A percentile compares a stretch with the other conserved stretches of the same genome.
phyloP scores from a whole-genome alignment of 805 yeast species.

The Suhomyces sp. region DNA sequence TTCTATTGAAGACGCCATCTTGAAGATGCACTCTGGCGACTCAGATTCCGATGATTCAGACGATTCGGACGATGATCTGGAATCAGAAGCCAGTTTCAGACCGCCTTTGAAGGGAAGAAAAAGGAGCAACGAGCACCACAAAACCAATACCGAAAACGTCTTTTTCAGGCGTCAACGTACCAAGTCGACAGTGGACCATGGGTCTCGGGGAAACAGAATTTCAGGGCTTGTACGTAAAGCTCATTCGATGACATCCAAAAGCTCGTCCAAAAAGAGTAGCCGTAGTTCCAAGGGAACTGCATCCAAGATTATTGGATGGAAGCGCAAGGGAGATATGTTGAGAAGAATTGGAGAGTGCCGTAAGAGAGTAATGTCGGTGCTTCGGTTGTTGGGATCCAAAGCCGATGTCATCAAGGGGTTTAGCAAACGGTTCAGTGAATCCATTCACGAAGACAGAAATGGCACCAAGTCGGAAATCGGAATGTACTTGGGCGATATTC shows the following conservation, averaged over 20 bases:
- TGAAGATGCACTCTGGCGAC: conserved; percentile 77
- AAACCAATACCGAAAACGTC: conserved; percentile 15
- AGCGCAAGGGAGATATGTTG: conserved; percentile 90
- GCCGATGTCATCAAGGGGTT: conserved; percentile 98
- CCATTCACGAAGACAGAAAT: conserved; percentile 7
- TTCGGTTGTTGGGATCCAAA: conserved; percentile 81
- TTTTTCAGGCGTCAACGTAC: conserved; percentile 35
- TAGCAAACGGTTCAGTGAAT: conserved; percentile 85
- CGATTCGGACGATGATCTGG: conserved; percentile 29
- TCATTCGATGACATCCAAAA: conserved; percentile 2
- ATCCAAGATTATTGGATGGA: conserved; percentile 63
- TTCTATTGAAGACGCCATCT: conserved; percentile 87
- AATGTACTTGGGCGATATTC: conserved; percentile 94
- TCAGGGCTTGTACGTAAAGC: not conserved
- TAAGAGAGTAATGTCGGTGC: conserved; percentile 86
- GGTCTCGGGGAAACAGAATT: conserved; percentile 1
- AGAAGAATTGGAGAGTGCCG: conserved; percentile 94
- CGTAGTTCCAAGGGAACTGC: conserved; percentile 30
- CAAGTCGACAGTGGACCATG: conserved; percentile 36
- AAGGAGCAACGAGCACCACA: conserved; percentile 5
- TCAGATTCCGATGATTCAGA: conserved; percentile 42
- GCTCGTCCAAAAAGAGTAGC: conserved; percentile 5
- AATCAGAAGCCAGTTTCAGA: conserved; percentile 12
- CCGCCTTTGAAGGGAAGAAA: conserved; percentile 1
- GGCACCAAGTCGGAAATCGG: conserved; percentile 61